Base-by-base conservation (phyloP, 192 early-diverging fungal genomes). In the Chytriomyces sp. region DNA sequence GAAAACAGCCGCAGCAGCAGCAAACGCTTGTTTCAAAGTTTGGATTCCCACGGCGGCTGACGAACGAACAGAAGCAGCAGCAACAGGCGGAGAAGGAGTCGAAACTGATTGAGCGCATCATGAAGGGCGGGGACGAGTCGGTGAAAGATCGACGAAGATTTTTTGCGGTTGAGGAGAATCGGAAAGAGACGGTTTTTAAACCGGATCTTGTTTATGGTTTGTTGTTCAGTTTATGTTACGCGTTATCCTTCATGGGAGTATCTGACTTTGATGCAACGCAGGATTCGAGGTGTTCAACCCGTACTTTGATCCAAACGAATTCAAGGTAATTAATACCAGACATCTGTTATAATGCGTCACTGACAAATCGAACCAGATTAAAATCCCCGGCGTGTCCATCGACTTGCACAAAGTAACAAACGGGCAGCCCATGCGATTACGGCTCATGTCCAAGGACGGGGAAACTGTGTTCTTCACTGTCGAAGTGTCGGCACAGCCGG, bases 271-370 rank as follows among this genome's bases (percentile, higher is more conserved):
- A 59, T 59, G 20, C 28, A 35, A 1, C 28, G 16, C 53, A 72
- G 70, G 63, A 46, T 78, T 78, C 46, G 77, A 78, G 49, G 77
- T 78, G 24, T 78, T 78, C 69, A 78, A 78, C 67, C 77, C 77
- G 20, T 78, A 72, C 49, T 78, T 78, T 65, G 77, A 78, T 62
- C 77, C 77, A 5, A 78, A 72, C 47, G 69, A 66, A 46, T 78
- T 78, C 77, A 78, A 77, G 76, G 76, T 77, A 64, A 18, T n/a
- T 43, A 9, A 1, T n/a, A 45, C 46, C 2, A 1, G 28, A 35
- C 28, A 35, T 4, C 11, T 47, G 46, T 9, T 47, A 11, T 7
- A 24, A 63, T 13, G 11, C 10, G 23, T 63, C 3, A 4, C 23
- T 63, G 16, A 10, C 62, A 6, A 7, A 16, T 8, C 53, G 26